Conservation (phyloP, 306 rosid genomes). For the Alnus rubra region DNA sequence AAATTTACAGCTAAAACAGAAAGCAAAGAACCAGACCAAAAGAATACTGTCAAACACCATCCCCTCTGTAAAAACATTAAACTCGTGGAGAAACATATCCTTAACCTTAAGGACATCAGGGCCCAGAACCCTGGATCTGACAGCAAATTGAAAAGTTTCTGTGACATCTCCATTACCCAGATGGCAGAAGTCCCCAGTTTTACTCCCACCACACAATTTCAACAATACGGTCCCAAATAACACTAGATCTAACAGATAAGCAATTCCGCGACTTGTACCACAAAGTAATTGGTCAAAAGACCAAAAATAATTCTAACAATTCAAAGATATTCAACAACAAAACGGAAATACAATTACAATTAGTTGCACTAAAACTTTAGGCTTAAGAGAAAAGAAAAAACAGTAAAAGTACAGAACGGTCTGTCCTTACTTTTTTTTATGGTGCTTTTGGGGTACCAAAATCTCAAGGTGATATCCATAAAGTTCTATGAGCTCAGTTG, state of each 20-base stretch:
- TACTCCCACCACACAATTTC: conserved; percentile 30
- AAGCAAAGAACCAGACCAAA: conserved; percentile 11
- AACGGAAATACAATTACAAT: neutral
- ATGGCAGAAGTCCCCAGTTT: conserved; percentile 15
- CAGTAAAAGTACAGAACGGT: neutral
- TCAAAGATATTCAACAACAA: neutral
- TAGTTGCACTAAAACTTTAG: neutral
- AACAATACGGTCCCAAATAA: conserved; percentile 31
- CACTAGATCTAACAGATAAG: conserved; percentile 21
- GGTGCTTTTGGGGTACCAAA: conserved; percentile 7
- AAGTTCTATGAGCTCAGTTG: neutral
- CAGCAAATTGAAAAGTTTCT: conserved; percentile 23
- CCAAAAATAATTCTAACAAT: conserved; percentile 7
- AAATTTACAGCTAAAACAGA: conserved; percentile 14
- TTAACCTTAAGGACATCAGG: conserved; percentile 16
- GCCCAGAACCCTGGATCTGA: conserved; percentile 35
- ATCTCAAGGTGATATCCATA: neutral
- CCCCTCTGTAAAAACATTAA: neutral
- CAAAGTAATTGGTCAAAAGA: conserved; percentile 2
- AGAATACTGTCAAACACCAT: conserved; percentile 4
- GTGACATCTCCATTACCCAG: conserved; percentile 27
- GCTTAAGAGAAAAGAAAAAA: neutral
- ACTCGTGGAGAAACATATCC: neutral
- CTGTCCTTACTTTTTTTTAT: neutral
- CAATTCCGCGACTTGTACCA: neutral